A percentile compares a stretch with the other conserved stretches of the same genome.
Evolutionary conservation across 2,329 filamentous ascomycete genomes (phyloP).

Genomic region (Alternaria gansuensis): DNA sequence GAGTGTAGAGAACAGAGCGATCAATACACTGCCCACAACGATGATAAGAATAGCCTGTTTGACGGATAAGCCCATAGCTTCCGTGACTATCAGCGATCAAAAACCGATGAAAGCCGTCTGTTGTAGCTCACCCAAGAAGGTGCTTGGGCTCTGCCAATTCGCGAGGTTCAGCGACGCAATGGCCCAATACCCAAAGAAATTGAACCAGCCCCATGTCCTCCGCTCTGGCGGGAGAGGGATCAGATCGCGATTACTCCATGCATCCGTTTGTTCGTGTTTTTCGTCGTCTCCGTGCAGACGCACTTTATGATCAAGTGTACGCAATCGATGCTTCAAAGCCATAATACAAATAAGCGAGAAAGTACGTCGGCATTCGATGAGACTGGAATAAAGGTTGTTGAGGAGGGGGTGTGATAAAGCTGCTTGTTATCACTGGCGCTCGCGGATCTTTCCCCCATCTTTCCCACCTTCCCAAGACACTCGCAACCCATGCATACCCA

Average conservation of each 20-base stretch:
- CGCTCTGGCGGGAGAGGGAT: constrained; percentile 53
- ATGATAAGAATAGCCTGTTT: constrained; percentile 61
- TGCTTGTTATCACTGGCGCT: neutral
- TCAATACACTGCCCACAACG: constrained; percentile 55
- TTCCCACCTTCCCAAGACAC: neutral
- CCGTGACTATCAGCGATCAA: constrained; percentile 9
- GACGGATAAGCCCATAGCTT: constrained; percentile 59
- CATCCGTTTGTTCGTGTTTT: constrained; percentile 58
- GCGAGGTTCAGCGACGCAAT: constrained; percentile 54
- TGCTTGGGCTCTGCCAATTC: constrained; percentile 61
- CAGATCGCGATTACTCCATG: constrained; percentile 53
- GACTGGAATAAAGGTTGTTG: neutral
- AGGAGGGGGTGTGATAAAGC: neutral
- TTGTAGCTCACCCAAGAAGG: constrained; percentile 51
- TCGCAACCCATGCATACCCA: constrained; percentile 1
- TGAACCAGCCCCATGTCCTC: constrained; percentile 54
- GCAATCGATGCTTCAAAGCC: constrained; percentile 25
- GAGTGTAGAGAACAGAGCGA: constrained; percentile 56
- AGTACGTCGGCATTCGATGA: neutral
- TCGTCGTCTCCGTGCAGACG: constrained; percentile 54
- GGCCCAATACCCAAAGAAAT: constrained; percentile 57
- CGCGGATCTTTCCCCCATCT: constrained; percentile 2
- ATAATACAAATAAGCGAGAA: constrained; percentile 8
- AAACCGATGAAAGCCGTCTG: neutral
- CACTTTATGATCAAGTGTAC: constrained; percentile 44